phyloP scores from a whole-genome alignment of 768 basidiomycete genomes.

The Bullera alba region DNA sequence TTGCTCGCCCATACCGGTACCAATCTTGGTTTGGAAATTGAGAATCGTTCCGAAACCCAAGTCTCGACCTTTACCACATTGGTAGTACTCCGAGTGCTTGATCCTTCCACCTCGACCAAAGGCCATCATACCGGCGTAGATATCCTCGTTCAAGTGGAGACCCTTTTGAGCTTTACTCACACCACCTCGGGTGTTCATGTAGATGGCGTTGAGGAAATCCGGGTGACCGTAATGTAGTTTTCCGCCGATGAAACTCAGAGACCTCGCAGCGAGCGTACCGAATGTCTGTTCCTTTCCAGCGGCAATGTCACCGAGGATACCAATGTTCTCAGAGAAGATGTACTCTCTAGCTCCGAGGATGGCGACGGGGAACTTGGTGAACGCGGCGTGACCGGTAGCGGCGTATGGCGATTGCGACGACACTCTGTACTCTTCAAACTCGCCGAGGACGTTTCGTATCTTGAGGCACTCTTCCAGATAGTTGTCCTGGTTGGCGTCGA shows the following conservation, averaged over 20 bases:
- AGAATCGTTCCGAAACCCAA: conserved; percentile 97
- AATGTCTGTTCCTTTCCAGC: conserved; percentile 99
- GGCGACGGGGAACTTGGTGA: conserved; percentile 80
- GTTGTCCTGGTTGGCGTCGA: conserved; percentile 99
- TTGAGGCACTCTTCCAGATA: conserved; percentile 99
- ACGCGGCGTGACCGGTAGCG: conserved; percentile 80
- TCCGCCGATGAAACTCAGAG: conserved; percentile 94
- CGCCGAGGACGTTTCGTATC: conserved; percentile 94
- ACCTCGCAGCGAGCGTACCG: conserved; percentile 91
- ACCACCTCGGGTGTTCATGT: conserved; percentile 97
- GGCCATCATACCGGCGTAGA: conserved; percentile 98
- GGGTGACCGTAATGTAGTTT: conserved; percentile 93
- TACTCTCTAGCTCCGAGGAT: conserved; percentile 99
- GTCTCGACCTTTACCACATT: conserved; percentile 97
- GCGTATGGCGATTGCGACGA: conserved; percentile 87
- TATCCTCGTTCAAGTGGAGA: conserved; percentile 98
- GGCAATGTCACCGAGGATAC: conserved; percentile 95
- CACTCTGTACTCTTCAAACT: conserved; percentile 88
- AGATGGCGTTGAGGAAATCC: conserved; percentile 94
- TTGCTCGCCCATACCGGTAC: conserved; percentile 99
- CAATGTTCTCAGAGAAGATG: conserved; percentile 99
- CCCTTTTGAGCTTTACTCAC: conserved; percentile 99
- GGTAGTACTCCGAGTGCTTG: conserved; percentile 99
- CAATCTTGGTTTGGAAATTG: conserved; percentile 99
- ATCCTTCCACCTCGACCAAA: conserved; percentile 93